Percentiles rank a stretch among this genome's conserved stretches.
phyloP scores from a whole-genome alignment of 148 eudicot genomes.

The Camellia japonica region DNA sequence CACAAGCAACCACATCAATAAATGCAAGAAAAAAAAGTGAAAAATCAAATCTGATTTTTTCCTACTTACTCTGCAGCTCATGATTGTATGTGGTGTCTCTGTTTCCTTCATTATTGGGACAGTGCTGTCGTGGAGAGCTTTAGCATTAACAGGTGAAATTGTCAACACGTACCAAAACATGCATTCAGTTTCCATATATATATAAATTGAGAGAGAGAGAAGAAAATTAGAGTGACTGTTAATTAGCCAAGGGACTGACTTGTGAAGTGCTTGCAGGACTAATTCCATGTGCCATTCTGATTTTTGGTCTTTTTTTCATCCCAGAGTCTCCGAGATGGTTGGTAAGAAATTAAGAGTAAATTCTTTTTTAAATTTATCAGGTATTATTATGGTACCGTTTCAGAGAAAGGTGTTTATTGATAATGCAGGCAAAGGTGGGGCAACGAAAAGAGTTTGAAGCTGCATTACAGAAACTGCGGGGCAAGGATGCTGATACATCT shows the following conservation, averaged over 20 bases:
- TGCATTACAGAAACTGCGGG: constrained; percentile 68
- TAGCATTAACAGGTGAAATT: constrained; percentile 68
- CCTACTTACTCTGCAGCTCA: constrained; percentile 44
- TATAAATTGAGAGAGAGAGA: too few relatives aligned
- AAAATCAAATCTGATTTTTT: background rate
- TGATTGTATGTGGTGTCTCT: constrained; percentile 82
- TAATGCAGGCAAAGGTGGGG: constrained; percentile 69
- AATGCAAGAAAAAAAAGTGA: background rate
- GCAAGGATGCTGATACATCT: constrained; percentile 62
- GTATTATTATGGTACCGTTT: background rate
- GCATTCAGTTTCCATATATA: background rate
- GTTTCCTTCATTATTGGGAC: constrained; percentile 78
- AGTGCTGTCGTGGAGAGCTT: constrained; percentile 66
- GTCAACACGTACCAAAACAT: background rate
- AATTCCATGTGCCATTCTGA: constrained; percentile 65
- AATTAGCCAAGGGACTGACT: constrained; percentile 6
- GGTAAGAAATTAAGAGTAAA: constrained; percentile 41
- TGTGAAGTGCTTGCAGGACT: constrained; percentile 55
- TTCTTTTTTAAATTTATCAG: background rate
- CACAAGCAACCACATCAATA: background rate
- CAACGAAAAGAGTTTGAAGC: constrained; percentile 59
- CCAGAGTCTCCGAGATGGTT: constrained; percentile 99
- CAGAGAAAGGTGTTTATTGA: background rate
- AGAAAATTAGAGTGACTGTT: background rate
- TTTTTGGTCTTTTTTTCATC: constrained; percentile 69